Evolutionary conservation across 108 stramenopile genomes (phyloP), one percentile per base, ranked within the genome.

Genomic region (Cylindrotheca closterium): DNA sequence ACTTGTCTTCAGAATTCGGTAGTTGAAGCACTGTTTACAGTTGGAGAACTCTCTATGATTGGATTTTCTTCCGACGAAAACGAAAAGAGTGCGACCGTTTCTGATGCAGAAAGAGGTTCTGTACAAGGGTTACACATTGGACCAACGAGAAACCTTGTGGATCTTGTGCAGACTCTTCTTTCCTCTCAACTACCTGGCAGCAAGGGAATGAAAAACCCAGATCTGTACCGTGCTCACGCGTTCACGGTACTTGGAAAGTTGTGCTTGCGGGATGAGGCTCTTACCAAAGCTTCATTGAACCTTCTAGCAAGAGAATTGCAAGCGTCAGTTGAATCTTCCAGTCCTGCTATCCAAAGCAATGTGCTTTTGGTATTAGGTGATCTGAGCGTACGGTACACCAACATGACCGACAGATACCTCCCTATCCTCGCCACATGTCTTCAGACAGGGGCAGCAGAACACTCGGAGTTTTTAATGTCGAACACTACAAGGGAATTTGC

Each of bases 281-380:
- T 97, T 45, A 95, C 96, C 8, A 91, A 91, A 70, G 64, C 65
- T 28, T 80, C 70, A 26, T 70, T 97, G 51, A 92, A 79, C 49
- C 78, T 96, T 33, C 63, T 98, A 51, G 92, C 94, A 2, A 77
- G 96, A 32, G 96, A 96, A 64, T 77, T 98, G 12, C 73, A 86
- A 30, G 77, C 88, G 32, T 74, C 82, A 37, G 69, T 74, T 22
- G 64, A 70, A 17, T 51, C 67, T 28, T 59, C 51, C 18, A 47
- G 34, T 37, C 79, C 81, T 47, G 56, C 91, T 47, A 87, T 97
- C 0, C 79, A 92, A 56, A 85, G 81, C 66, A 98, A 98, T 68
- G 87, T 89, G 0, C 74, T 98, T 49, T 65, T 96, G 52, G 89
- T 95, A 0, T 63, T 98, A 60, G 95, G 94, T 22, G 97, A 98